phyloP scores from a whole-genome alignment of 768 basidiomycete genomes.

The Trametes elegans region DNA sequence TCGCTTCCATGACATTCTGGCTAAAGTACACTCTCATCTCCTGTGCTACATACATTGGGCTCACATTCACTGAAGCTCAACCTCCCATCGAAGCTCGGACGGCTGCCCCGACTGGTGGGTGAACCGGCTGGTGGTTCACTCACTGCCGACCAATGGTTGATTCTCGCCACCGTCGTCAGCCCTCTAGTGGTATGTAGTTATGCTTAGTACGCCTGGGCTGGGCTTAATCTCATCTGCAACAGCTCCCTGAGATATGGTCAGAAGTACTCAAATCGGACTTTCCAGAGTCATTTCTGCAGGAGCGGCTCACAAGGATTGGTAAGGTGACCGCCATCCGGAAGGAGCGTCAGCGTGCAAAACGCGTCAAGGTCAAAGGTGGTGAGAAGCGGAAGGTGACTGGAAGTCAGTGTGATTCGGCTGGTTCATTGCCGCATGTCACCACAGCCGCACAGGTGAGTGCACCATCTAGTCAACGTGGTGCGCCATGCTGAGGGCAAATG shows the following conservation, averaged over 20 bases:
- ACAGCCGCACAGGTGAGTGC: too few species aligned
- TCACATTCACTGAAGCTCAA: slow-evolving; percentile 23
- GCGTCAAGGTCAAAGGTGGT: too few species aligned
- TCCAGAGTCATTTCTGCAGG: too few species aligned
- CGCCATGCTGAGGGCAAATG: too few species aligned
- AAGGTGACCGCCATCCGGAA: too few species aligned
- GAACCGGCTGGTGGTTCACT: slow-evolving; percentile 14
- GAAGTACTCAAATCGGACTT: background rate
- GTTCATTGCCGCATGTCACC: too few species aligned
- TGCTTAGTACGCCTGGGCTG: too few species aligned
- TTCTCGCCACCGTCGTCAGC: slow-evolving; percentile 29
- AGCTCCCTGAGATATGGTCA: background rate
- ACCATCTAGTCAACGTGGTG: too few species aligned
- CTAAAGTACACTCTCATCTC: background rate
- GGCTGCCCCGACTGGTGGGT: slow-evolving; percentile 4
- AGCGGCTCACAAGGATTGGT: too few species aligned
- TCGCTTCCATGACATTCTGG: slow-evolving; percentile 8
- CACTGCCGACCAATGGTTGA: slow-evolving; percentile 25
- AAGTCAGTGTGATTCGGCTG: too few species aligned
- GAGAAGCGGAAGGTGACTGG: too few species aligned
- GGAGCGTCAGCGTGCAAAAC: too few species aligned
- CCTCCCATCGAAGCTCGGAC: slow-evolving; percentile 28
- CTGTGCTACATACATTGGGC: background rate
- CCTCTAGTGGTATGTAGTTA: slow-evolving; percentile 29
- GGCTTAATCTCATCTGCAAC: background rate